Percentiles rank a stretch among this genome's conserved stretches.
Conservation (phyloP, 306 rosid genomes). For the Castanea sativa region DNA sequence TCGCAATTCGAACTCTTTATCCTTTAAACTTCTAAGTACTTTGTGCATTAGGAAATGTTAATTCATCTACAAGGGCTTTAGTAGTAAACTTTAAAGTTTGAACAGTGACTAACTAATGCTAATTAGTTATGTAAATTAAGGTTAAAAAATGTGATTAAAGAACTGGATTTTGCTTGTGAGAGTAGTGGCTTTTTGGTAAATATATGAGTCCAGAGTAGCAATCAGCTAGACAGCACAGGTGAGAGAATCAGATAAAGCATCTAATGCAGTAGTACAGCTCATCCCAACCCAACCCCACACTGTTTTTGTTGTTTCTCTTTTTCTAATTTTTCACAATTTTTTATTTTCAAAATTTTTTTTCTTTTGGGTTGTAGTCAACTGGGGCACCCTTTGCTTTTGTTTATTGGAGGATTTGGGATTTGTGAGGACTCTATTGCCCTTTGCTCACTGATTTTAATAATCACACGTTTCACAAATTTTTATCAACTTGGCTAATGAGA, state of each 20-base stretch:
- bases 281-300: slow-evolving; percentile 47
- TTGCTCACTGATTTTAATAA: neutral
- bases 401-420: neutral
- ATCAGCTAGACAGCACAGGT: slow-evolving; percentile 37
- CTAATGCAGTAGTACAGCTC: slow-evolving; percentile 60
- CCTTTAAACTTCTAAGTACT: no score
- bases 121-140: neutral
- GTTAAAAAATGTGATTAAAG: neutral
- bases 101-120: neutral
- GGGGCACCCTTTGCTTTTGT: slow-evolving; percentile 16
- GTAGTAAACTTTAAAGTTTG: neutral
- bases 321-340: neutral
- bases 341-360: neutral
- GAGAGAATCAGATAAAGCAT: slow-evolving; percentile 52
- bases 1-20: no score
- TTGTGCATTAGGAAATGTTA: no score
- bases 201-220: slow-evolving; percentile 12
- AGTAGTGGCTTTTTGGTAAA: slow-evolving; percentile 24
- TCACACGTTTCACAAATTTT: neutral
- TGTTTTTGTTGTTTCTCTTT: slow-evolving; percentile 13
- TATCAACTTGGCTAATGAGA: neutral
- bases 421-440: slow-evolving; percentile 24
- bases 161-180: neutral
- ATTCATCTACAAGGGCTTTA: no score
- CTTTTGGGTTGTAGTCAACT: slow-evolving; percentile 4